Evolutionary conservation across 2,329 filamentous ascomycete species (phyloP).

Genomic region (Didymella exigua): DNA sequence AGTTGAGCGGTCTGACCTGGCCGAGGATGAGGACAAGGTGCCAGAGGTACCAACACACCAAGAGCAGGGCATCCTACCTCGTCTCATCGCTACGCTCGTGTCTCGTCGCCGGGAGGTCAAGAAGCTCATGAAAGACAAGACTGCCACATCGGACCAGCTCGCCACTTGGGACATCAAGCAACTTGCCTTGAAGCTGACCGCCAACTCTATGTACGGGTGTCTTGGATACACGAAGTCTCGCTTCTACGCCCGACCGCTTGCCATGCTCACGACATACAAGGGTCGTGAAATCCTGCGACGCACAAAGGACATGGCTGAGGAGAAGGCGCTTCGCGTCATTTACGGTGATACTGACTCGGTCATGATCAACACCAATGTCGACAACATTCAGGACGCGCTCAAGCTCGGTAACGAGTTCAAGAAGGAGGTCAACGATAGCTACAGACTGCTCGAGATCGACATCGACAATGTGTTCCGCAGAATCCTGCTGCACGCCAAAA

Average conservation of each 20-base stretch:
- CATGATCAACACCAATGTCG: conserved; percentile 99
- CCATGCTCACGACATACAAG: conserved; percentile 95
- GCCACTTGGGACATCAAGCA: conserved; percentile 99
- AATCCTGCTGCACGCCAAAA: conserved; percentile 93
- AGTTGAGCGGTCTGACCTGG: conserved; percentile 75
- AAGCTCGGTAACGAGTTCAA: conserved; percentile 96
- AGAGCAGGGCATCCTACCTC: conserved; percentile 83
- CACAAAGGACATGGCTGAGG: conserved; percentile 94
- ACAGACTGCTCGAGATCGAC: conserved; percentile 92
- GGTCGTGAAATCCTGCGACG: conserved; percentile 95
- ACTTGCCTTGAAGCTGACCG: conserved; percentile 92
- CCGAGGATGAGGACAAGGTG: conserved; percentile 83
- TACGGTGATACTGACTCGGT: conserved; percentile 99
- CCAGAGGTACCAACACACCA: conserved; percentile 83
- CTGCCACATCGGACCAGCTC: conserved; percentile 81
- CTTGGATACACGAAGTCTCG: conserved; percentile 95
- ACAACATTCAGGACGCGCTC: conserved; percentile 87
- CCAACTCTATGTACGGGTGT: conserved; percentile 99
- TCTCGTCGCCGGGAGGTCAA: conserved; percentile 90
- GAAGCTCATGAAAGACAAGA: conserved; percentile 93
- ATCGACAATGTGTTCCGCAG: conserved; percentile 97
- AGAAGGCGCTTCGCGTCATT: conserved; percentile 88
- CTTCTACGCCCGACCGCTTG: conserved; percentile 93
- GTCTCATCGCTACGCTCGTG: conserved; percentile 90
- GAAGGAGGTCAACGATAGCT: conserved; percentile 89